Evolutionary conservation across 805 yeast genomes (phyloP), one percentile per base, ranked within the genome.

Genomic region (Candida tammaniensis): DNA sequence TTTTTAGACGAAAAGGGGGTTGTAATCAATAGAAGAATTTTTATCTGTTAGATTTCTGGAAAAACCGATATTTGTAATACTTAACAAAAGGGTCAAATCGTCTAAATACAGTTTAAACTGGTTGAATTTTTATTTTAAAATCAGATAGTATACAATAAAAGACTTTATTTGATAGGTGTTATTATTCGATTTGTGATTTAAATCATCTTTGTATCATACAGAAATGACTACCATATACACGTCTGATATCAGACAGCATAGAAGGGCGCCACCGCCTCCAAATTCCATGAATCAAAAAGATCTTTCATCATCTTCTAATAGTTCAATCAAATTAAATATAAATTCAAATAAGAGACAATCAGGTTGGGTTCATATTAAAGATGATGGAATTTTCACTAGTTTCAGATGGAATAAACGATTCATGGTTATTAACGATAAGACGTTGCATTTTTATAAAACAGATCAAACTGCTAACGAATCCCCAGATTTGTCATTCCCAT

Each of bases 331-430:
- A 25, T 6, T 28, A 8, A 30, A 30, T 17, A 10, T 51, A 25
- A 44, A 39, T 31, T 42, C 54, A 43, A 59, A 61, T 38, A 57
- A 68, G 32, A 50, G 62, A 11, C 63, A 57, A 38, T 71, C 77
- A 38, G 96, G 97, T 0, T 89, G 96, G 95, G 89, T 87, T 15
- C 84, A 85, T 35, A 80, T 87, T 39, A 89, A 86, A 57, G 98
- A 91, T 49, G 97, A 91, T 49, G 96, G 97, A 10, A 52, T 68
- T 18, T 65, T 91, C 43, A 76, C 86, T 44, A 77, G 88, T 5
- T 88, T 89, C 55, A 69, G 95, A 47, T 91, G 98, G 98, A 88
- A 89, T 39, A 88, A 88, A 53, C 76, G 93, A 49, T 91, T 70
- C 57, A 66, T 91, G 64, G 83, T 86, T 5, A 66, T 91, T 31